Evolutionary conservation across 164 flowering plant genomes (phyloP).

Genomic region (Buxus sempervirens): DNA sequence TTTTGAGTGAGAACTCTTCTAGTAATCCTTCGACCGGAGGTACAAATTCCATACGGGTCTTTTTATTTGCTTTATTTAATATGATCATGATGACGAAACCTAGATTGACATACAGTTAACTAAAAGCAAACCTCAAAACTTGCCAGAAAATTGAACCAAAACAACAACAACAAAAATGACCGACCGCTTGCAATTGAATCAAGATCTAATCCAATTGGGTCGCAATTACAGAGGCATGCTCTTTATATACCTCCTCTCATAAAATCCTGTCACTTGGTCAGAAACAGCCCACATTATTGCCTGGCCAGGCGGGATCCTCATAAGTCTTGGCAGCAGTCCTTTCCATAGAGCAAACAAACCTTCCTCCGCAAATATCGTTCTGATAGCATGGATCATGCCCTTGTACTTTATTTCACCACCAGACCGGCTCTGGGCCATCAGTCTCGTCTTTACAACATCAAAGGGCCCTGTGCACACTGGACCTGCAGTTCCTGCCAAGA

Average conservation of each 20-base stretch:
- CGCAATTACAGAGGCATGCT: conserved; percentile 17
- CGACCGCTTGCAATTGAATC: neutral
- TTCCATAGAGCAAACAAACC: conserved; percentile 89
- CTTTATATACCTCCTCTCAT: conserved; percentile 59
- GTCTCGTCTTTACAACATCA: conserved; percentile 94
- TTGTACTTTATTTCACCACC: conserved; percentile 68
- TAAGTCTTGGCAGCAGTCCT: conserved; percentile 88
- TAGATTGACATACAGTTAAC: no score
- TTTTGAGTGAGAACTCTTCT: no score
- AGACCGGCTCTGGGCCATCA: conserved; percentile 83
- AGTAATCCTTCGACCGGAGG: no score
- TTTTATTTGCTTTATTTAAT: no score
- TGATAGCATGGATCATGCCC: conserved; percentile 90
- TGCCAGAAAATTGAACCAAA: no score
- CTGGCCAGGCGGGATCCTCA: conserved; percentile 99
- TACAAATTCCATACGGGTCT: no score
- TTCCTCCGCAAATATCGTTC: conserved; percentile 83
- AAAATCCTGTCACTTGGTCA: conserved; percentile 82
- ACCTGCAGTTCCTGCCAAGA: conserved; percentile 95
- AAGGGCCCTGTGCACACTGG: conserved; percentile 97
- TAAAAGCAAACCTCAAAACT: no score
- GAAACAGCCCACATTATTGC: conserved; percentile 99
- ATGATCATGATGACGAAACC: no score
- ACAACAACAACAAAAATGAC: no score
- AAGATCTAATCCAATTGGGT: neutral